phyloP scores from a whole-genome alignment of 1,284 basidiomycete species.

The Cryptococcus jaspeensis region DNA sequence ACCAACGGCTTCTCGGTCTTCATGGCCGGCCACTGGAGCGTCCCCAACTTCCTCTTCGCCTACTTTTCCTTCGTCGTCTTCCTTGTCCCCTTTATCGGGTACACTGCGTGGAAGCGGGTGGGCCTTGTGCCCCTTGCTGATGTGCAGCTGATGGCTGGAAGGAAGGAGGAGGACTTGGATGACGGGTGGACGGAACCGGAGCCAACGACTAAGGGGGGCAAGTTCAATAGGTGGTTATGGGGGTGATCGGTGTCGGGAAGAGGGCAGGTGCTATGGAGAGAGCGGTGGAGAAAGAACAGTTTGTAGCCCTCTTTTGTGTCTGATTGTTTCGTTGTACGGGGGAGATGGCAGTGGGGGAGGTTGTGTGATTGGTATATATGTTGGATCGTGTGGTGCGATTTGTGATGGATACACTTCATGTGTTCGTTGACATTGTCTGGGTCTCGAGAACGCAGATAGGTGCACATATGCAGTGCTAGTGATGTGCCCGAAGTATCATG shows the following conservation, averaged over 20 bases:
- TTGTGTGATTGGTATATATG: too few relatives aligned
- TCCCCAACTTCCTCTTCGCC: conserved; percentile 30
- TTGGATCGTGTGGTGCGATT: too few relatives aligned
- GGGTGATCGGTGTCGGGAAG: too few relatives aligned
- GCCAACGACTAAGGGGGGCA: not conserved
- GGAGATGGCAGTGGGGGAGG: too few relatives aligned
- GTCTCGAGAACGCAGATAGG: too few relatives aligned
- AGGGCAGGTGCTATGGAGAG: too few relatives aligned
- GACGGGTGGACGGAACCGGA: not conserved
- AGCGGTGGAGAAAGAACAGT: not conserved
- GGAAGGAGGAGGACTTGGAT: not conserved
- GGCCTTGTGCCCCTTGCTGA: not conserved
- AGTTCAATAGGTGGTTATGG: not conserved
- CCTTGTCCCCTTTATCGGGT: not conserved
- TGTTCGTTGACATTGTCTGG: too few relatives aligned
- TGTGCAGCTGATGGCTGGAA: not conserved
- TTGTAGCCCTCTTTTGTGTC: too few relatives aligned
- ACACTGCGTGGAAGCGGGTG: not conserved
- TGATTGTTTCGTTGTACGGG: too few relatives aligned
- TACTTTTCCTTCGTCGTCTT: conserved; percentile 3
- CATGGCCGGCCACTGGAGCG: conserved; percentile 20
- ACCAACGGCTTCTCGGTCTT: conserved; percentile 29
- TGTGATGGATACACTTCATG: too few relatives aligned
- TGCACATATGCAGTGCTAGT: too few relatives aligned
- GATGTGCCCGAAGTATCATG: too few relatives aligned